Evolutionary conservation across 2,329 filamentous ascomycete species (phyloP), one percentile per base, ranked within the genome.

Genomic region (Calycina herbarum): DNA sequence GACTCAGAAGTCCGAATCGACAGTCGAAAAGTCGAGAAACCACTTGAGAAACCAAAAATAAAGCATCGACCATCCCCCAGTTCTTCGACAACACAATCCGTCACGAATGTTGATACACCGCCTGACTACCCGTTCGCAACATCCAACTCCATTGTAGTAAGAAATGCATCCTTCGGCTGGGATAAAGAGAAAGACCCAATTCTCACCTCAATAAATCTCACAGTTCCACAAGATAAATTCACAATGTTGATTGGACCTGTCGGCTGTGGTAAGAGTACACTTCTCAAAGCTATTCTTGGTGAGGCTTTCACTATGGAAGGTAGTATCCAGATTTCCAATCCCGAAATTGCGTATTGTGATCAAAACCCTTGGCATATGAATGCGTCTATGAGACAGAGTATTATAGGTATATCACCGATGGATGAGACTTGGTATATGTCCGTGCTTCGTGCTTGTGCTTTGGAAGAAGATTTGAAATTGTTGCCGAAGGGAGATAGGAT

Each of bases 291-390:
- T n/a, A 61, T 77, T 11, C 66, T 77, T 3, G 72, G 74, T 15
- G 73, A 73, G 45, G 66, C 66, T 27, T 57, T 58, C 0, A 58
- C 29, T 4, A 48, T 63, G 2, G 29, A 64, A 57, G 72, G 72
- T 24, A 68, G 51, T 5, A 51, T 72, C 3, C 42, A 64, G 11
- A 29, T 67, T n/a, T 54, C 27, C 8, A 57, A 65, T 6, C 61
- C 48, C 4, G 62, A 61, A 2, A 60, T 79, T 13, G 79, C 77
- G 0, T 83, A 79, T 68, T 82, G 80, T 63, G 77, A 78, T 57
- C 82, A 83, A 61, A 74, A 72, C 0, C 77, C 81, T 0, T 83
- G 81, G 80, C 74, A 82, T 1, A 74, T 75, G 3, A 82, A 82
- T 64, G 73, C 68, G 1, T 78, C 76, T 0, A 70, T 82, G n/a